Evolutionary conservation across 2,329 filamentous ascomycete genomes (phyloP), one percentile per base, ranked within the genome.

Genomic region (Aspergillus viridinutans): DNA sequence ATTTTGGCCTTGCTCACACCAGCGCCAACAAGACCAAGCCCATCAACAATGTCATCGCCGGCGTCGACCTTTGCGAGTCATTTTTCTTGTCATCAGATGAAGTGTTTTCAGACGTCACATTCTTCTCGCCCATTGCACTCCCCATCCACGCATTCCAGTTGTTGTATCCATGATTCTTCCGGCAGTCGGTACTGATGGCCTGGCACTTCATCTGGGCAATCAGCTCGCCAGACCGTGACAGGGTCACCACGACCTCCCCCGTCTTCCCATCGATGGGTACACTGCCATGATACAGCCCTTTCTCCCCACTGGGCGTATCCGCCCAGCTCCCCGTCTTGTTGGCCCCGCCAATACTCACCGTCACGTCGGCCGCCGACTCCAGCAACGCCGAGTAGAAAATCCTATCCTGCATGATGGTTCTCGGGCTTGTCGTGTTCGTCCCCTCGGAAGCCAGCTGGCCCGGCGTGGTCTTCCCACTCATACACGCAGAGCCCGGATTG

Each of bases 141-240:
- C 69, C 70, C 10, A 75, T 73, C 67, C 68, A 73, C 4, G 74
- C 67, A 62, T 76, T 76, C 60, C 64, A 75, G 61, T 76, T 76
- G 14, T 64, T 63, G 49, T 68, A 57, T 10, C 57, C 59, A 32
- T 53, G 29, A 26, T 61, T 62, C 3, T 56, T 52, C 7, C 48
- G 25, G 54, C 72, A 73, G 5, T 42, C 51, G 2, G 54, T 61
- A 0, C 59, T 63, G 56, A 74, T 70, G 3, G 61, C 47, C 1
- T 56, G 54, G 1, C 69, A 70, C 8, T 60, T 52, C 42, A 74
- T 54, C 28, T 57, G 54, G 1, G 67, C 60, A n/a, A 70, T 50
- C 3, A 58, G 56, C 21, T 54, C 45, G 17, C 62, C 61, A 28
- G 61, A 55, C 10, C 71, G 60, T 6, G 56, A 60, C 8, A 74